These are phyloP conservation scores for Boletus patriciae DNA, from an alignment of 768 basidiomycete species.

Conservation along the genomic window DNA sequence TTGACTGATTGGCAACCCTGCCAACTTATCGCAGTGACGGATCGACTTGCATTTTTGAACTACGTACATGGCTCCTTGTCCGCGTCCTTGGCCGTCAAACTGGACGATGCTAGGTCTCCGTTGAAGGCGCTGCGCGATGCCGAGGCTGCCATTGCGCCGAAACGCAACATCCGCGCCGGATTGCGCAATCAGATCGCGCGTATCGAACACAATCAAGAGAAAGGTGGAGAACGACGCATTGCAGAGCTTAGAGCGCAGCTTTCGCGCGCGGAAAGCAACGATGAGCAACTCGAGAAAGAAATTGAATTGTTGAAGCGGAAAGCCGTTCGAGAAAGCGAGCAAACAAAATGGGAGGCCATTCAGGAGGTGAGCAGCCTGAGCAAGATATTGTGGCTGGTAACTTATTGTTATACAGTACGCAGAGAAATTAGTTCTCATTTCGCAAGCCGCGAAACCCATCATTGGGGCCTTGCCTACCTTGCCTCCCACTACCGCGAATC, in stretches of 20 bases:
- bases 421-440: conserved; percentile 73
- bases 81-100: conserved; percentile 54
- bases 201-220: conserved; percentile 66
- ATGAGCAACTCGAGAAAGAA: conserved; percentile 67
- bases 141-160: conserved; percentile 59
- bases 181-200: conserved; percentile 61
- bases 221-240: conserved; percentile 64
- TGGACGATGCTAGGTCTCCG: conserved; percentile 64
- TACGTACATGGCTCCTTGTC: conserved; percentile 73
- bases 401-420: conserved; percentile 53
- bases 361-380: conserved; percentile 55
- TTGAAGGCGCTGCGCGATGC: conserved; percentile 73
- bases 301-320: conserved; percentile 73
- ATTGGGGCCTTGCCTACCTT: conserved; percentile 60
- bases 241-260: conserved; percentile 71
- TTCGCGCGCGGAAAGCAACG: conserved; percentile 60
- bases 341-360: conserved; percentile 76
- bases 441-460: conserved; percentile 68
- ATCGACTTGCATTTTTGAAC: conserved; percentile 79
- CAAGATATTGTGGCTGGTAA: neutral
- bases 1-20: neutral
- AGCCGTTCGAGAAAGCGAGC: conserved; percentile 72
- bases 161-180: conserved; percentile 57
- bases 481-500: conserved; percentile 56
- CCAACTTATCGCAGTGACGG: conserved; percentile 55